Conservation (phyloP, 2,329 filamentous ascomycete species). For the Fusarium ramigenum region DNA sequence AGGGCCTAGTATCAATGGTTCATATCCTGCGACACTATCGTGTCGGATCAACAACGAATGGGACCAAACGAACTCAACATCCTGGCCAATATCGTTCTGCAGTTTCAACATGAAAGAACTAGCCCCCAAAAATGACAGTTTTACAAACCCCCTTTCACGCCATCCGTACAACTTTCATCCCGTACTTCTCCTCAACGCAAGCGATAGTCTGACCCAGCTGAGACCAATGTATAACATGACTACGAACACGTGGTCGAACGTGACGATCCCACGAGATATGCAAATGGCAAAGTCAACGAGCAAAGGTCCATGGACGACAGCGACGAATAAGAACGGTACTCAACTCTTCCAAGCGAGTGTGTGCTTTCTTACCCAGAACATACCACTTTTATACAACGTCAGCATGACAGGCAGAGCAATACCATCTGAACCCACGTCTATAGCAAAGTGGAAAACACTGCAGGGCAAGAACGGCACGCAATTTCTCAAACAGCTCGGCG, state of each 20-base stretch:
- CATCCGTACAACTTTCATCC: background rate
- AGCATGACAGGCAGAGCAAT: constrained; percentile 6
- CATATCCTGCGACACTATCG: accelerated
- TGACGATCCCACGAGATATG: accelerated
- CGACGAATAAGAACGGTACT: accelerated
- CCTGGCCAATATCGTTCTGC: constrained; percentile 6
- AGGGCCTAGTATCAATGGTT: background rate
- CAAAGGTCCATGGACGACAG: background rate
- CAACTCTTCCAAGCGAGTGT: background rate
- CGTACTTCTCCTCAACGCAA: background rate
- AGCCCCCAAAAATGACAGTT: accelerated
- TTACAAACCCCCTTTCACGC: background rate
- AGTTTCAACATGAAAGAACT: background rate
- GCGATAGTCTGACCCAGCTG: background rate
- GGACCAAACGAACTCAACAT: background rate
- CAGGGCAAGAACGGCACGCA: background rate
- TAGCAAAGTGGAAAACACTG: background rate
- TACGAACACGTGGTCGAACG: accelerated
- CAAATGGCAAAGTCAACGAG: background rate
- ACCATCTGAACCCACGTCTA: background rate
- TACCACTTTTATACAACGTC: background rate
- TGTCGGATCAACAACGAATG: constrained; percentile 3
- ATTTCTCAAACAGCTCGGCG: background rate
- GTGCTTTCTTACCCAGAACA: background rate
- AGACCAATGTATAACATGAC: background rate